phyloP scores from a whole-genome alignment of 352 stramenopile species.

The Globisporangium paddicum region DNA sequence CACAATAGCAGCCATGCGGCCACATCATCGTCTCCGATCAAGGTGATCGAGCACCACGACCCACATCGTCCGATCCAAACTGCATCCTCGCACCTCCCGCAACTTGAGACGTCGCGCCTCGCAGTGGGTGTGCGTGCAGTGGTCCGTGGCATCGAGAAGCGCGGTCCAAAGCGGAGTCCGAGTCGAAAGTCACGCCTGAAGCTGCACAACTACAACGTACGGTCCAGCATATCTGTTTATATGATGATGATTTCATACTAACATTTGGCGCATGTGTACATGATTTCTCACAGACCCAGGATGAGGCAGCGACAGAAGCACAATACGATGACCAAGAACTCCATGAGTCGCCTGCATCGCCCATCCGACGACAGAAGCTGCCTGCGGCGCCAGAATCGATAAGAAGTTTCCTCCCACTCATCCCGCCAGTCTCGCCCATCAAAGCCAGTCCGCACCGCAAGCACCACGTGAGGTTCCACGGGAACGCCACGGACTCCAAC shows the following conservation, averaged over 20 bases:
- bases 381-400: neutral
- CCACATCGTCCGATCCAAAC: conserved; percentile 23
- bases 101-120: conserved; percentile 47
- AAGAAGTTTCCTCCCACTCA: conserved; percentile 21
- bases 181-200: conserved; percentile 50
- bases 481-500: neutral
- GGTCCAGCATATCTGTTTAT: neutral
- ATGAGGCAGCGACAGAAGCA: neutral
- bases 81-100: conserved; percentile 35
- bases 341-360: neutral
- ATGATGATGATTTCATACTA: too few relatives aligned
- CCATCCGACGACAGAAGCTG: conserved; percentile 3
- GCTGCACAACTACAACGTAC: conserved; percentile 61
- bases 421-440: conserved; percentile 51
- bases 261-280: neutral
- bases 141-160: conserved; percentile 46
- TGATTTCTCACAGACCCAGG: neutral
- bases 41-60: neutral
- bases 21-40: conserved; percentile 7
- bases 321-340: neutral
- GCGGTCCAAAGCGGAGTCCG: conserved; percentile 33
- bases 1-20: neutral
- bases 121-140: conserved; percentile 52
- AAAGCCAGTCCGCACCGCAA: conserved; percentile 37
- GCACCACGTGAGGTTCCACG: conserved; percentile 33